Conservation (phyloP, 495 filamentous ascomycete genomes). For the Eremomyces bilateralis region DNA sequence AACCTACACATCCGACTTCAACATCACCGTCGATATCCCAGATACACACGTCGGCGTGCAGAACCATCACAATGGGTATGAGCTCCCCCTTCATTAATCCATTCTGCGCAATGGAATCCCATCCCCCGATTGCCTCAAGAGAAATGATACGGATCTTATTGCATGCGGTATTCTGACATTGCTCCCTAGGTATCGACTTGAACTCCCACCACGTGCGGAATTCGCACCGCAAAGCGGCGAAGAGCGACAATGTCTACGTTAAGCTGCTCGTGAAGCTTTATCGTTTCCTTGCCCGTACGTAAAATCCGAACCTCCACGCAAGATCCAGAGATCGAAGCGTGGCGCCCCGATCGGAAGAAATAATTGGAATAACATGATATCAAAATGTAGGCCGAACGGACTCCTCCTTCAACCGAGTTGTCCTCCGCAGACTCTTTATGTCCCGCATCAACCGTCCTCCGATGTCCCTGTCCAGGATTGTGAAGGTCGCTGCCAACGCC, state of each 20-base stretch:
- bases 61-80: no score
- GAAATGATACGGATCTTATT: no score
- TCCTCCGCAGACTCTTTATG: constrained; percentile 92
- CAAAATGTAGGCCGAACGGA: constrained; percentile 86
- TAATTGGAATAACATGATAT: no score
- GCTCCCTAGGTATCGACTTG: constrained; percentile 35
- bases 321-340: no score
- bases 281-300: constrained; percentile 92
- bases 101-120: no score
- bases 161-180: not conserved
- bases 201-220: constrained; percentile 64
- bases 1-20: no score
- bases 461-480: constrained; percentile 77
- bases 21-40: no score
- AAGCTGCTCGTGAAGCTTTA: constrained; percentile 97
- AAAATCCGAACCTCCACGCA: no score
- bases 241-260: constrained; percentile 95
- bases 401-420: constrained; percentile 85
- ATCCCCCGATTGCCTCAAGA: no score
- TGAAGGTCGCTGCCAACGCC: constrained; percentile 35
- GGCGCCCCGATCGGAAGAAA: no score
- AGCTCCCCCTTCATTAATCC: no score
- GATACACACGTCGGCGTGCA: no score
- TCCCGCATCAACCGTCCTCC: constrained; percentile 93
- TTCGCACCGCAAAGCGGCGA: constrained; percentile 84